Evolutionary conservation across 768 basidiomycete genomes (phyloP).

Genomic region (Gloeopeniophorella convolvens): DNA sequence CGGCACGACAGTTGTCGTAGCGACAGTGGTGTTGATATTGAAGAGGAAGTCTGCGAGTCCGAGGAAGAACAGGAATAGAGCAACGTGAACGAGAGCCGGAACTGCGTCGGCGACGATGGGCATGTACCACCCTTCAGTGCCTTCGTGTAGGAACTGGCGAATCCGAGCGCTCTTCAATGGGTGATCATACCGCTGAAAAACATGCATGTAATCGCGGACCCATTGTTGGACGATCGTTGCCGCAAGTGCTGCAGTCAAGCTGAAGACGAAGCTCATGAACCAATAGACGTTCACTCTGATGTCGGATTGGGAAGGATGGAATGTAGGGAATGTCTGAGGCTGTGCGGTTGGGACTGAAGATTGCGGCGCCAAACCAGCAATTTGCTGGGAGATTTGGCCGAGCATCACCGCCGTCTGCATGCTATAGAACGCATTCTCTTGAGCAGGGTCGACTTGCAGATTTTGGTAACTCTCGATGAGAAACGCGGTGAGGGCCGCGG

Average conservation of each 20-base stretch:
- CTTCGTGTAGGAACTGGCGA: constrained; percentile 33
- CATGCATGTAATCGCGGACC: too few relatives aligned
- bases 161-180: too few relatives aligned
- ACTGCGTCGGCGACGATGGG: constrained; percentile 36
- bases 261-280: too few relatives aligned
- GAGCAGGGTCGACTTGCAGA: neutral
- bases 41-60: constrained; percentile 40
- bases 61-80: too few relatives aligned
- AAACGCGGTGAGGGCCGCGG: constrained; percentile 3
- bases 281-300: constrained; percentile 36
- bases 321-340: neutral
- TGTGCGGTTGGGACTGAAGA: neutral
- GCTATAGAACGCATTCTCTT: neutral
- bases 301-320: constrained; percentile 25
- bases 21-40: constrained; percentile 21
- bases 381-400: constrained; percentile 1
- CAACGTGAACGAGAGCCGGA: constrained; percentile 45
- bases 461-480: constrained; percentile 3
- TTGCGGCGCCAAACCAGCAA: neutral
- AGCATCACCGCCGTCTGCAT: neutral
- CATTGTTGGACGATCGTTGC: too few relatives aligned
- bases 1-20: neutral
- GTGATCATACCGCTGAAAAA: too few relatives aligned
- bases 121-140: constrained; percentile 35
- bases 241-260: too few relatives aligned